A percentile compares a stretch with the other conserved stretches of the same genome.
phyloP scores from a whole-genome alignment of 1,139 yeast species.

The Hemisphaericaspora xylofermentans region DNA sequence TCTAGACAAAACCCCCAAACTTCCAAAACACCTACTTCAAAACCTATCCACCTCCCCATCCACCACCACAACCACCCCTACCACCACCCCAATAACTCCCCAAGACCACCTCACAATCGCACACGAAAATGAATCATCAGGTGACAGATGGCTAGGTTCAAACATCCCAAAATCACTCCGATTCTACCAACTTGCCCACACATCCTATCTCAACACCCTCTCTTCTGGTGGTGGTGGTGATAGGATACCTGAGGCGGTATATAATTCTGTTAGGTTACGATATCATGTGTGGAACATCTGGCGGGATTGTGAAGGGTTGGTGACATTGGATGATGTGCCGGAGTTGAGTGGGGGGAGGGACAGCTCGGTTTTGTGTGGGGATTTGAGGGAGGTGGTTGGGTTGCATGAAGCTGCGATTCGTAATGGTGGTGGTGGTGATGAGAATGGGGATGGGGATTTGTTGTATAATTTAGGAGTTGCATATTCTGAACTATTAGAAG shows the following conservation, averaged over 20 bases:
- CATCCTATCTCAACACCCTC: slow-evolving; percentile 22
- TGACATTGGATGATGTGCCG: slow-evolving; percentile 1
- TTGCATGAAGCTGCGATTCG: slow-evolving; percentile 40
- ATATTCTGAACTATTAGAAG: slow-evolving; percentile 48
- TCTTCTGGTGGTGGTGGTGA: too few relatives aligned
- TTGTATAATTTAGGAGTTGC: slow-evolving; percentile 48
- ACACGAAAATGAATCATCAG: slow-evolving; percentile 52
- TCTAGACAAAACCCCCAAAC: not conserved
- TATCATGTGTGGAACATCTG: slow-evolving; percentile 43
- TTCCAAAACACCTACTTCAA: too few relatives aligned
- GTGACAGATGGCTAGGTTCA: slow-evolving; percentile 58
- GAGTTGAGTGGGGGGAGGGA: slow-evolving; percentile 19
- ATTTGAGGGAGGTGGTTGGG: slow-evolving; percentile 30
- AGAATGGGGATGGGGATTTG: slow-evolving; percentile 37
- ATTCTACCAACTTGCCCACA: slow-evolving; percentile 51
- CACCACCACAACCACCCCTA: not conserved
- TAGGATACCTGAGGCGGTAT: slow-evolving; percentile 44
- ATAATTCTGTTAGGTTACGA: slow-evolving; percentile 49
- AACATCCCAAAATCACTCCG: slow-evolving; percentile 53
- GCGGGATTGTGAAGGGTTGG: not conserved
- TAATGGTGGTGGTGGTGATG: slow-evolving; percentile 13
- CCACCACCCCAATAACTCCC: slow-evolving; percentile 30
- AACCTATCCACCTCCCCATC: not conserved
- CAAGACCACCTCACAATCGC: slow-evolving; percentile 52
- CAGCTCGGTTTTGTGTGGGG: slow-evolving; percentile 33